Percentiles rank a stretch among this genome's conserved stretches.
phyloP scores from a whole-genome alignment of 257 asterid genomes.

The Cruciata laevipes region DNA sequence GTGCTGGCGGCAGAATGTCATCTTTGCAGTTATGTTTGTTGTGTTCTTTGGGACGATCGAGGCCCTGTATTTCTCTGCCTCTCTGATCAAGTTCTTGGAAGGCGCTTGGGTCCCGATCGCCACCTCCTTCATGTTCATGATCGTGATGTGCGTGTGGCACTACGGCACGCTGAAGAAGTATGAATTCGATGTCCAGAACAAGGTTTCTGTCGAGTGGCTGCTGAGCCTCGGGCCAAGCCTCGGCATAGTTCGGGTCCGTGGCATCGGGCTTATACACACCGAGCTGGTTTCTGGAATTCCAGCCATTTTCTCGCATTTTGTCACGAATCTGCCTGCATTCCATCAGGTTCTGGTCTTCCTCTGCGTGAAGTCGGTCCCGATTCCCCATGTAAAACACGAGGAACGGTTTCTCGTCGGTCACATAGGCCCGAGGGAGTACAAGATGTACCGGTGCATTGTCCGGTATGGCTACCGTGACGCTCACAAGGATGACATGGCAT shows the following conservation, averaged over 20 bases:
- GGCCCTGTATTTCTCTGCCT: slow-evolving; percentile 71
- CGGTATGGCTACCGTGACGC: slow-evolving; percentile 86
- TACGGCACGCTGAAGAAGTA: slow-evolving; percentile 75
- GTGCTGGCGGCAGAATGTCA: slow-evolving; percentile 68
- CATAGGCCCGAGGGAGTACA: slow-evolving; percentile 69
- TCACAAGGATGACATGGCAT: slow-evolving; percentile 64
- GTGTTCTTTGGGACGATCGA: slow-evolving; percentile 73
- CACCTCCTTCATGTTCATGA: slow-evolving; percentile 56
- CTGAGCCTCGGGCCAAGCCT: slow-evolving; percentile 69
- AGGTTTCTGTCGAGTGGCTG: slow-evolving; percentile 88
- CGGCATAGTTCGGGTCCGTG: slow-evolving; percentile 80
- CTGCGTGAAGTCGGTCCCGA: slow-evolving; percentile 76
- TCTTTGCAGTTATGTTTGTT: slow-evolving; percentile 62
- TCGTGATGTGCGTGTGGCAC: slow-evolving; percentile 83
- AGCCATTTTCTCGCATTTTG: slow-evolving; percentile 84
- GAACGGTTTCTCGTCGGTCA: slow-evolving; percentile 83
- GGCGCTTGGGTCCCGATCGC: slow-evolving; percentile 97
- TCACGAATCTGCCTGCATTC: slow-evolving; percentile 89
- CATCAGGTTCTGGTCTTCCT: slow-evolving; percentile 85
- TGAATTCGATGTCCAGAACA: slow-evolving; percentile 79
- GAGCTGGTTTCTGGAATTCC: slow-evolving; percentile 93
- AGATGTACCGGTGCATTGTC: slow-evolving; percentile 76
- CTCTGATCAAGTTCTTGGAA: slow-evolving; percentile 71
- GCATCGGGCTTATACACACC: slow-evolving; percentile 87
- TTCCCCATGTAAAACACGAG: slow-evolving; percentile 70